Evolutionary conservation across 139 green algal species (phyloP).

Genomic region (Diplosphaera chodatii): DNA sequence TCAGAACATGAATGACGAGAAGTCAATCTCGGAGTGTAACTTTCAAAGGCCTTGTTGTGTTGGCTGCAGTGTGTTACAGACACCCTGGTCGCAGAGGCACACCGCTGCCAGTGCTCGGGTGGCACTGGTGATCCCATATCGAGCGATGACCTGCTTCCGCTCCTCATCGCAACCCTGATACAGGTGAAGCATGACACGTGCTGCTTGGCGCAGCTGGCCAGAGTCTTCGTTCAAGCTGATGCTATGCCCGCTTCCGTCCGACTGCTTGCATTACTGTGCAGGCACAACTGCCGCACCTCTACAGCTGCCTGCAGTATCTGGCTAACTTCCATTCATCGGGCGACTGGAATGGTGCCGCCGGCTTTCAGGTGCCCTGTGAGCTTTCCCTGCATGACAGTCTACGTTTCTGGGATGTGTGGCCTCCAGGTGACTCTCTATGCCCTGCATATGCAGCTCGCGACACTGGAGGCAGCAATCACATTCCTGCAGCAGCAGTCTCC

Average conservation of each 20-base stretch:
- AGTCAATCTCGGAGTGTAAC: too few relatives aligned
- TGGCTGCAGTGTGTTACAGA: background rate
- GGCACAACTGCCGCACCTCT: background rate
- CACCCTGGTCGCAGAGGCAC: background rate
- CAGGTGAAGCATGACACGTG: background rate
- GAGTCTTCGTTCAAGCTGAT: too few relatives aligned
- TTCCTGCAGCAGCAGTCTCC: background rate
- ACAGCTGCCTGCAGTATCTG: conserved; percentile 1
- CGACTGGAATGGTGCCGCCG: background rate
- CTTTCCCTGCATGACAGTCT: too few relatives aligned
- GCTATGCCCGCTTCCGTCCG: too few relatives aligned
- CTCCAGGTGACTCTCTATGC: too few relatives aligned
- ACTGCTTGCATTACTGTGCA: background rate
- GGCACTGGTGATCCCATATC: background rate
- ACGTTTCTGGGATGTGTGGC: too few relatives aligned
- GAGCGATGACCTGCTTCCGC: background rate
- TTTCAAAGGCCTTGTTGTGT: too few relatives aligned
- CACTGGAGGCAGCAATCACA: background rate
- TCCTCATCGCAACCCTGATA: background rate
- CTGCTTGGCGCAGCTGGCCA: too few relatives aligned
- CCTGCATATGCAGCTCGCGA: background rate
- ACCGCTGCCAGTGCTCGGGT: background rate
- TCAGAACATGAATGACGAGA: too few relatives aligned
- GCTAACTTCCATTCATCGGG: background rate
- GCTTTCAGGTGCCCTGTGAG: background rate